Percentiles rank a stretch among this genome's conserved stretches.
These are phyloP conservation scores for Polyplosphaeria fusca DNA, from an alignment of 495 filamentous ascomycete genomes.

Conservation along the genomic window DNA sequence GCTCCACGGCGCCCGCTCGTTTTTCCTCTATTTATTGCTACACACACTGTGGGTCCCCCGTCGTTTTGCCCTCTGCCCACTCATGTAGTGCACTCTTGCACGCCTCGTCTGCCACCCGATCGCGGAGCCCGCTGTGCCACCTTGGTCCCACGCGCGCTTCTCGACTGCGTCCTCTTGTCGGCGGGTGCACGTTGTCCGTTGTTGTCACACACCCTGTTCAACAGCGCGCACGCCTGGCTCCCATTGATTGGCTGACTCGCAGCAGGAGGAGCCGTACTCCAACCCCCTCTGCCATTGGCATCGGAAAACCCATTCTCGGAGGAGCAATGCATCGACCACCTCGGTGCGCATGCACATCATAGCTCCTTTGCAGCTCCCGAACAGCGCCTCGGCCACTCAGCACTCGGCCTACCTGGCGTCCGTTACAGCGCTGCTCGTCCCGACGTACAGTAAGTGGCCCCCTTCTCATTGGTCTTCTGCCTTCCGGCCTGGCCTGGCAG, in stretches of 20 bases:
- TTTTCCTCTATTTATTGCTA: constrained; percentile 27
- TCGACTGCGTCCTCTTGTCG: constrained; percentile 14
- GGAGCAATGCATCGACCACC: constrained; percentile 38
- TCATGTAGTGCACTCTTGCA: constrained; percentile 36
- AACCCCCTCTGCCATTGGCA: constrained; percentile 33
- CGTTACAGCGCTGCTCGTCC: constrained; percentile 35
- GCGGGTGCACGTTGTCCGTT: constrained; percentile 34
- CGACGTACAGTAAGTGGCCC: constrained; percentile 38
- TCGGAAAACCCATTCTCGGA: constrained; percentile 39
- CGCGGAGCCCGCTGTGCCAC: constrained; percentile 30
- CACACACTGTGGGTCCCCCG: constrained; percentile 25
- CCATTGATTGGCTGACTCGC: constrained; percentile 34
- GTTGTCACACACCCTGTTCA: constrained; percentile 33
- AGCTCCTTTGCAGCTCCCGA: constrained; percentile 32
- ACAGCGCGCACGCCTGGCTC: constrained; percentile 21
- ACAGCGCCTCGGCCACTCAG: constrained; percentile 35
- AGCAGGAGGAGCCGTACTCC: constrained; percentile 35
- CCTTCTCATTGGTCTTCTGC: constrained; percentile 32
- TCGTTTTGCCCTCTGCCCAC: constrained; percentile 8
- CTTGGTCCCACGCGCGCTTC: constrained; percentile 22
- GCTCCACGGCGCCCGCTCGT: constrained; percentile 11
- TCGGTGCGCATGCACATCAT: constrained; percentile 40
- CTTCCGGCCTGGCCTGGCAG: constrained; percentile 28
- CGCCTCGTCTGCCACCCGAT: constrained; percentile 30
- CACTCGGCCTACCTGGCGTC: constrained; percentile 24